Conservation (phyloP, 345 rosid species). For the Populus pruinosa region DNA sequence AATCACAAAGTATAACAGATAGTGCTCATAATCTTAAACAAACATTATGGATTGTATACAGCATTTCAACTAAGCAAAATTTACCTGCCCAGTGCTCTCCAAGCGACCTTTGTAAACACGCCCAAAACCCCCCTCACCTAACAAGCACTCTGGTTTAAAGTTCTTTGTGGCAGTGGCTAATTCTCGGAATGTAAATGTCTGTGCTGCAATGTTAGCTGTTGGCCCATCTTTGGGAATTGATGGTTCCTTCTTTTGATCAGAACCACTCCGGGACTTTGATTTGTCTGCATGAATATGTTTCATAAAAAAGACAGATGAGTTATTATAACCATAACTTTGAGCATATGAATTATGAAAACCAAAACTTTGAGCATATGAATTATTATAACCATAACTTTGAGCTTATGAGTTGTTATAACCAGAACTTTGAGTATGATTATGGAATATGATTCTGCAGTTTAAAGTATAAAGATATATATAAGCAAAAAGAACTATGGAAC, state of each 20-base stretch:
- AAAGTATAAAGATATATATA: neutral
- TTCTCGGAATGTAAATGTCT: constrained; percentile 86
- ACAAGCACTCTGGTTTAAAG: constrained; percentile 69
- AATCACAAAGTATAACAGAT: neutral
- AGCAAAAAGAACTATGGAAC: neutral
- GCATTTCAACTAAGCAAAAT: neutral
- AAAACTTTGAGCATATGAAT: neutral
- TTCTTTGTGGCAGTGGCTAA: constrained; percentile 84
- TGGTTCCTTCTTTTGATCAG: constrained; percentile 73
- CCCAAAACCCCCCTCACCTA: constrained; percentile 98
- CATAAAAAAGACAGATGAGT: neutral
- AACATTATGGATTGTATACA: neutral
- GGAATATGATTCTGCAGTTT: neutral
- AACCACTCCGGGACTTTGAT: constrained; percentile 61
- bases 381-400: neutral
- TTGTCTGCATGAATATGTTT: constrained; percentile 46
- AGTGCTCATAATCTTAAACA: neutral
- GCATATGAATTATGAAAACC: neutral
- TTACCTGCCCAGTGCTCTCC: constrained; percentile 91
- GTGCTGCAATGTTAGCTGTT: constrained; percentile 77
- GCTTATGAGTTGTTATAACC: neutral
- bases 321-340: neutral
- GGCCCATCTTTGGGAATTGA: constrained; percentile 66
- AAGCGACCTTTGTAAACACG: constrained; percentile 88
- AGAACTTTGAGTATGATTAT: neutral